Conservation (phyloP, 306 rosid genomes). For the Cucurbita moschata region DNA sequence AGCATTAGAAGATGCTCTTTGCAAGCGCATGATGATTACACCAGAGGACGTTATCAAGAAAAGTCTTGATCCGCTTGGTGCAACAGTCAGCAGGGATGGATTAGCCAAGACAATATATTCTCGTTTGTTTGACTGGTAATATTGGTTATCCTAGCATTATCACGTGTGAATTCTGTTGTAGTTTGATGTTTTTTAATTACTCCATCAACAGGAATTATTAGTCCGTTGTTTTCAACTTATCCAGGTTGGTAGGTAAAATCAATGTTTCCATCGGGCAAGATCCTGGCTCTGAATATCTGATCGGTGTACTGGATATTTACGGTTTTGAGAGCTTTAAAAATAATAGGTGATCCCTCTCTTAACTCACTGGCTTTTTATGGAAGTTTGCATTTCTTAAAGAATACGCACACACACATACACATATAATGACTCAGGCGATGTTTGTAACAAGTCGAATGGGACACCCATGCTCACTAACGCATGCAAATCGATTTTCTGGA, state of each 20-base stretch:
- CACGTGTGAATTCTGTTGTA: constrained; percentile 2
- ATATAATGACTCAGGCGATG: constrained; percentile 33
- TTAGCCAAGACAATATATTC: constrained; percentile 84
- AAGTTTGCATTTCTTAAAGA: background rate
- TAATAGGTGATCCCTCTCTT: constrained; percentile 48
- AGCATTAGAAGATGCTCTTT: constrained; percentile 62
- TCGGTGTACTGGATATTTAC: constrained; percentile 88
- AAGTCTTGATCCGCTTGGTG: constrained; percentile 70
- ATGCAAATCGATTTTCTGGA: background rate
- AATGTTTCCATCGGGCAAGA: constrained; percentile 88
- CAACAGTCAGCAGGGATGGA: constrained; percentile 76
- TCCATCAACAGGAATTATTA: background rate
- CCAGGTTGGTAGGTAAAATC: constrained; percentile 83
- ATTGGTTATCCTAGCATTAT: background rate
- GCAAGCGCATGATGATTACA: constrained; percentile 74
- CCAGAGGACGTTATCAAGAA: constrained; percentile 77
- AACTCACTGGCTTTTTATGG: background rate
- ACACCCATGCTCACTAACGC: background rate
- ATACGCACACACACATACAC: background rate
- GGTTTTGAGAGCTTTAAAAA: constrained; percentile 80
- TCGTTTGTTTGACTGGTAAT: constrained; percentile 76
- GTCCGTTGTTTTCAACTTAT: constrained; percentile 14
- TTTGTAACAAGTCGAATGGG: background rate
- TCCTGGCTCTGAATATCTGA: constrained; percentile 47
- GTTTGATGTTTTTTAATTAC: background rate